Evolutionary conservation across 495 filamentous ascomycete genomes (phyloP).

Genomic region (Sphaerosporella brunnea): DNA sequence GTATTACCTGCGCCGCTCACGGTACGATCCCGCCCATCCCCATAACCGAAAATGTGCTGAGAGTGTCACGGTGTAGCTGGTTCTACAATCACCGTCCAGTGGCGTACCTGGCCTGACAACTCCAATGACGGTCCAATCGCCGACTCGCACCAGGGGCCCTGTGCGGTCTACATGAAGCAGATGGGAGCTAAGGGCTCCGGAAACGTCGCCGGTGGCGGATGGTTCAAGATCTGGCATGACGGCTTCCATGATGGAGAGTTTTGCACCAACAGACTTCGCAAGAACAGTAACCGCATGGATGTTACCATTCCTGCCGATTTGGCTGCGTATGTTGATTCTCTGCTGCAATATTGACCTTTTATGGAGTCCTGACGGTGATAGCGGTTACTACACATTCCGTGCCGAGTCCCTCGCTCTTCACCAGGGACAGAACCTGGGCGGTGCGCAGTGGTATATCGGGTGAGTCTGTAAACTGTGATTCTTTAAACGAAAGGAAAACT

Average conservation of each 20-base stretch:
- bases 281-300: conserved; percentile 43
- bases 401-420: conserved; percentile 54
- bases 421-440: conserved; percentile 33
- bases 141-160: conserved; percentile 48
- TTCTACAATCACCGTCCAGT: conserved; percentile 43
- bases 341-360: background rate
- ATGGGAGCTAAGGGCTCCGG: conserved; percentile 9
- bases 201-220: conserved; percentile 28
- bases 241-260: conserved; percentile 45
- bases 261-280: conserved; percentile 51
- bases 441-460: conserved; percentile 25
- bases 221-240: conserved; percentile 64
- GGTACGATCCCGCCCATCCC: conserved; percentile 6
- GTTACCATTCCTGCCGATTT: conserved; percentile 42
- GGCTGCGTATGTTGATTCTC: conserved; percentile 24
- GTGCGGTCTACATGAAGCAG: conserved; percentile 54
- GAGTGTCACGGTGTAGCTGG: conserved; percentile 20
- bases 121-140: conserved; percentile 39
- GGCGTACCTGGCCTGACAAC: conserved; percentile 42
- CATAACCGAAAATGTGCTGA: background rate
- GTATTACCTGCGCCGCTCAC: conserved; percentile 10
- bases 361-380: conserved; percentile 10
- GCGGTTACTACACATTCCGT: conserved; percentile 50
- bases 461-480: too few species aligned
- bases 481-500: too few species aligned